phyloP scores from a whole-genome alignment of 495 filamentous ascomycete genomes.

The Cryomyces minteri region DNA sequence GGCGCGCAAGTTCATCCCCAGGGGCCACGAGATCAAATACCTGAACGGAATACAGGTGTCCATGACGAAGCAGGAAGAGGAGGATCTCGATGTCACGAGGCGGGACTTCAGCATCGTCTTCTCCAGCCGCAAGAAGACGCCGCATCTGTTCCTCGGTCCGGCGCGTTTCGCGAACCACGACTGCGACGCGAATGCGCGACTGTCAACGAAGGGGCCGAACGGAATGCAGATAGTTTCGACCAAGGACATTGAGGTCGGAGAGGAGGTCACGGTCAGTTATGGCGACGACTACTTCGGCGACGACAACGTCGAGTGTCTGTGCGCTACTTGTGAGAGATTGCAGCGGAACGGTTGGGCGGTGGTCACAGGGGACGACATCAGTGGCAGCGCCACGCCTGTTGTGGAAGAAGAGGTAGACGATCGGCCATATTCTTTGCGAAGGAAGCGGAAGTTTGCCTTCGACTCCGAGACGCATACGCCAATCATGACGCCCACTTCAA shows the following conservation, averaged over 20 bases:
- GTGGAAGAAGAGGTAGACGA: background rate
- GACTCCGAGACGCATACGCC: background rate
- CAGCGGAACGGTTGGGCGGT: too few relatives aligned
- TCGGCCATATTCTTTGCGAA: background rate
- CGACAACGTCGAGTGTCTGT: conserved; percentile 90
- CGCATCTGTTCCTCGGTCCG: conserved; percentile 82
- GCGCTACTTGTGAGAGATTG: conserved; percentile 18
- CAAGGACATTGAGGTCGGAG: conserved; percentile 64
- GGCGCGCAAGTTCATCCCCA: conserved; percentile 59
- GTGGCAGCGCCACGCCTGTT: too few relatives aligned
- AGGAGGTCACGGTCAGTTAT: conserved; percentile 92
- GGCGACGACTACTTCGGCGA: conserved; percentile 92
- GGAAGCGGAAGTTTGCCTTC: background rate
- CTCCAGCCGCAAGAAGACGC: conserved; percentile 72
- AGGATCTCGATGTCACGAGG: conserved; percentile 51
- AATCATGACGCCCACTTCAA: too few relatives aligned
- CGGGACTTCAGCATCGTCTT: conserved; percentile 95
- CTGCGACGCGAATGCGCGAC: conserved; percentile 76
- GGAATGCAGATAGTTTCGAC: conserved; percentile 76
- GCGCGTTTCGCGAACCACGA: conserved; percentile 96
- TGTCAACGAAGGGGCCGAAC: conserved; percentile 63
- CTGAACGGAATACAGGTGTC: conserved; percentile 74
- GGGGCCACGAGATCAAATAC: conserved; percentile 77
- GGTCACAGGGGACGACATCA: too few relatives aligned
- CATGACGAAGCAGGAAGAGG: conserved; percentile 80